Percentiles rank a stretch among this genome's conserved stretches.
Evolutionary conservation across 2,329 filamentous ascomycete genomes (phyloP).

Genomic region (Fusarium papillatum): DNA sequence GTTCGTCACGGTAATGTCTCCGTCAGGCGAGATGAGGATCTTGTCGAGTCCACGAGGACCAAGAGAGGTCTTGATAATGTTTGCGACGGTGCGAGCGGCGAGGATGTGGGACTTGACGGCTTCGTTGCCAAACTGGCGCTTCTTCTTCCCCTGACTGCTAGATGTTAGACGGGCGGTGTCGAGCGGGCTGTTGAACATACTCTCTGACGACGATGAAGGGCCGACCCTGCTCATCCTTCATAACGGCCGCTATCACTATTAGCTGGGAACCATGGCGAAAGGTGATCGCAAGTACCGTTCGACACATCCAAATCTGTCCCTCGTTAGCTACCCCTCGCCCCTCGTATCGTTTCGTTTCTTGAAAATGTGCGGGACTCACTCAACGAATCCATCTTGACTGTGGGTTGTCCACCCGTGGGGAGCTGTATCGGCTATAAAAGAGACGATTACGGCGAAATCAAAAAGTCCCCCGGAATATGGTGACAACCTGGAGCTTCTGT

Average conservation of each 20-base stretch:
- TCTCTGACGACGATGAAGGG: constrained; percentile 99
- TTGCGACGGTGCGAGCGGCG: constrained; percentile 94
- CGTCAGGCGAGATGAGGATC: constrained; percentile 98
- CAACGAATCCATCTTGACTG: constrained; percentile 53
- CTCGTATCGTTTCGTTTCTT: constrained; percentile 20
- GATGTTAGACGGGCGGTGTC: constrained; percentile 34
- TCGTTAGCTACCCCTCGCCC: constrained; percentile 52
- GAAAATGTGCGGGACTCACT: constrained; percentile 50
- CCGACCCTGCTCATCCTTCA: constrained; percentile 97
- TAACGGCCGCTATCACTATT: constrained; percentile 70
- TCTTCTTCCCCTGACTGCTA: constrained; percentile 93
- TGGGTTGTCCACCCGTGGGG: constrained; percentile 41
- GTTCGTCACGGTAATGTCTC: constrained; percentile 99
- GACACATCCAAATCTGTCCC: constrained; percentile 83
- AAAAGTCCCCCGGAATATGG: constrained; percentile 42
- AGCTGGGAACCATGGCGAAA: constrained; percentile 25
- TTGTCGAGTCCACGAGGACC: constrained; percentile 98
- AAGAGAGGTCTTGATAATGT: constrained; percentile 97
- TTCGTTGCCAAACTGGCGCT: constrained; percentile 95
- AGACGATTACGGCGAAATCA: constrained; percentile 40
- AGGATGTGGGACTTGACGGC: constrained; percentile 99
- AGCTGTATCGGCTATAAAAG: constrained; percentile 43
- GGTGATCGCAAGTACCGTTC: constrained; percentile 72
- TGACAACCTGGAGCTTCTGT: constrained; percentile 48
- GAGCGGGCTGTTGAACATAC: constrained; percentile 66